Percentiles rank a stretch among this genome's conserved stretches.
Evolutionary conservation across 768 basidiomycete species (phyloP).

Genomic region (Boletus rex-veris): DNA sequence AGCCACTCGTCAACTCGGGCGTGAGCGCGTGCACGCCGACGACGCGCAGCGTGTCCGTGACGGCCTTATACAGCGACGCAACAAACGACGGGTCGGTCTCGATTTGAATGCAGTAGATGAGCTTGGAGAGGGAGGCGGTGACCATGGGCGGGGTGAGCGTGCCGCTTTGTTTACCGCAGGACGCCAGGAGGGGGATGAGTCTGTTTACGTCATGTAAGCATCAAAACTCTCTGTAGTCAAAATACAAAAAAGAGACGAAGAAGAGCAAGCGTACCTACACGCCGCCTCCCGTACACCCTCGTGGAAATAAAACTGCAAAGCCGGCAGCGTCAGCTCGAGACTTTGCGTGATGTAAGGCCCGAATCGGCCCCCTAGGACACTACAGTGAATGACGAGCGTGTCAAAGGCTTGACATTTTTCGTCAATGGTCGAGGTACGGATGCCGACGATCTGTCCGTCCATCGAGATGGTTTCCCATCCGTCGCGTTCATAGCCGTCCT

Average conservation of each 20-base stretch:
- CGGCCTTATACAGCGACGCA: conserved; percentile 69
- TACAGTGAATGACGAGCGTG: conserved; percentile 78
- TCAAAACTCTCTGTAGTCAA: too few relatives aligned
- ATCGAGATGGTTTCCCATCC: conserved; percentile 78
- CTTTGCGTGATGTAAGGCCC: conserved; percentile 70
- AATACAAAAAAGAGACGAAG: too few relatives aligned
- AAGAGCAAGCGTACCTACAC: conserved; percentile 51
- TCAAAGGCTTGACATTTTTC: conserved; percentile 88
- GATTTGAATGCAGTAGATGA: conserved; percentile 58
- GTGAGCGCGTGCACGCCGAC: conserved; percentile 55
- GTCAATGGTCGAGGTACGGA: conserved; percentile 76
- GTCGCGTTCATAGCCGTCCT: conserved; percentile 54
- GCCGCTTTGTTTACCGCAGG: conserved; percentile 61
- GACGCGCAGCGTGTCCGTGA: conserved; percentile 58
- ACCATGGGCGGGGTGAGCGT: conserved; percentile 70
- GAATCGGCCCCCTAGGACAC: conserved; percentile 61
- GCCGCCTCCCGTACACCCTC: conserved; percentile 79
- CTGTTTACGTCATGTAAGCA: conserved; percentile 32
- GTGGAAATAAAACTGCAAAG: conserved; percentile 74
- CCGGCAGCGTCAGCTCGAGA: conserved; percentile 69
- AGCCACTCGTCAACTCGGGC: conserved; percentile 47
- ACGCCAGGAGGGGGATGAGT: conserved; percentile 66
- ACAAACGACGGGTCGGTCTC: conserved; percentile 78
- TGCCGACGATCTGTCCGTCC: conserved; percentile 74
- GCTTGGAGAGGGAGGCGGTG: conserved; percentile 59